Conservation (phyloP, 441 rosid species). For the Erodium texanum region DNA sequence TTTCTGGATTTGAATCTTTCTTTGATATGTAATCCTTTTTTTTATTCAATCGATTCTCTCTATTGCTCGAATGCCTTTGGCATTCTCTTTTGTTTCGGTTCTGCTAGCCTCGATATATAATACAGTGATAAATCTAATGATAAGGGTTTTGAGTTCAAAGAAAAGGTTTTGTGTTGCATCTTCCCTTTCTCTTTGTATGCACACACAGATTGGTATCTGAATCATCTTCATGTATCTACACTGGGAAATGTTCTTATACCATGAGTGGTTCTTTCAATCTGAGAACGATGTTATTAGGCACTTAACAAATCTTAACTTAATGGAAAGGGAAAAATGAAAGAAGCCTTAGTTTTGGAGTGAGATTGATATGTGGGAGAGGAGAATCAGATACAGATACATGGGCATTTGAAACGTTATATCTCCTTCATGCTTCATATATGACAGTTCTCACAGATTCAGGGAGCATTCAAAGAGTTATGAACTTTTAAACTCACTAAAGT, state of each 20-base stretch:
- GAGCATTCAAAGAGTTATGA: not conserved
- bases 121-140: not conserved
- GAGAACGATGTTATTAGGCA: not conserved
- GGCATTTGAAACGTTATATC: not conserved
- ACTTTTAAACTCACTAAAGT: not conserved
- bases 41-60: not conserved
- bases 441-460: not conserved
- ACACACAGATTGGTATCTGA: not conserved
- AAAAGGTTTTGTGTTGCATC: not conserved
- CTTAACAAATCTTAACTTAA: not conserved
- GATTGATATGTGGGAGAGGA: not conserved
- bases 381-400: not conserved
- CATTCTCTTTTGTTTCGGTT: not conserved
- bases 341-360: not conserved
- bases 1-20: not conserved
- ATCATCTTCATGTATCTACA: not conserved
- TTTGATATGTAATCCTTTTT: not conserved
- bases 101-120: not conserved
- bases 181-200: not conserved
- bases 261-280: not conserved
- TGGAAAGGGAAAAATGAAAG: not conserved
- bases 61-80: not conserved
- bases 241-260: not conserved
- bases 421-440: not conserved
- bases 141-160: too few relatives aligned